Evolutionary conservation across 306 rosid species (phyloP), one percentile per base, ranked within the genome.

Genomic region (Castanea crenata): DNA sequence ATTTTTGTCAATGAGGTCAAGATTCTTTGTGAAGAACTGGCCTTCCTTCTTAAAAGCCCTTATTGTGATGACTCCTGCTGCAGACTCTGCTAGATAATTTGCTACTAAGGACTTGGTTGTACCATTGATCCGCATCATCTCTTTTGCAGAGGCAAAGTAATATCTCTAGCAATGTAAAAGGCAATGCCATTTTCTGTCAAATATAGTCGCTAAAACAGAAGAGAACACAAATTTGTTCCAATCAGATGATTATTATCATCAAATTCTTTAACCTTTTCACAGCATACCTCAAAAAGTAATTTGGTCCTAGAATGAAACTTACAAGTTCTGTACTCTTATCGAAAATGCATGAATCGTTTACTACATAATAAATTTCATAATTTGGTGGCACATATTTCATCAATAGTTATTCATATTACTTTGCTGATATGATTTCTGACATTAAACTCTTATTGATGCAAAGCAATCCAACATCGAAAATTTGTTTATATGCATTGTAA

Each of bases 41-140:
- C 82, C 88, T 76, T 89, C 92, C 82, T 83, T 90, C 55, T 83
- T 71, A 27, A 90, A 90, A 70, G 97, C 97, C 74, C 97, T 80
- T 65, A 92, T 89, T 70, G 94, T 92, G 76, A 76, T 73, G 68
- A 89, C 88, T 76, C 97, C 97, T 38, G 95, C 92, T 25, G 87
- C 84, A 76, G 93, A 86, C 79, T 92, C 97, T 0, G 94, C 89
- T 54, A 92, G 54, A 82, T 92, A 88, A 74, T 87, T 92, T 23
- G 92, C 89, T 61, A 92, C 51, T 27, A 52, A 84, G 55, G 97
- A 90, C 84, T 85, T 92, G 6, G 93, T 92, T 34, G 93, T 92
- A 51, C 93, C 94, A 76, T 83, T 87, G 74, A 92, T 82, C 70
- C 92, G 78, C 97, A 88, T 92, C 75, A 92, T 51, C 76, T 88